Evolutionary conservation across 1,139 yeast species (phyloP).

Genomic region (Geotrichum citri-aurantii): DNA sequence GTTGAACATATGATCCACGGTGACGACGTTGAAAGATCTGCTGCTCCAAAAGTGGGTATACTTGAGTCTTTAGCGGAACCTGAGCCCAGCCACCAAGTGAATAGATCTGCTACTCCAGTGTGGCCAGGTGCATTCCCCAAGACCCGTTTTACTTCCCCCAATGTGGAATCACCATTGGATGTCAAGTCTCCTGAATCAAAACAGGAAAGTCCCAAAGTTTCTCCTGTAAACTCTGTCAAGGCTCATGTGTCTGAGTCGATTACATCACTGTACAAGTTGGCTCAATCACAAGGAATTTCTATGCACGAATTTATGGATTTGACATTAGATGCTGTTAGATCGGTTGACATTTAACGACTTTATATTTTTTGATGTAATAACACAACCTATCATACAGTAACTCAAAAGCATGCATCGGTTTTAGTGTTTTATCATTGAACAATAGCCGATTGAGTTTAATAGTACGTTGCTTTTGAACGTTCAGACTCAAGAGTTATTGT

Average conservation of each 20-base stretch:
- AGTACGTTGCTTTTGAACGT: too few species aligned
- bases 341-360: background rate
- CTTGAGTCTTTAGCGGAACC: background rate
- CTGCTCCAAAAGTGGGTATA: background rate
- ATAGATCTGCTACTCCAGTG: conserved; percentile 1
- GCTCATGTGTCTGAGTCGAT: conserved; percentile 10
- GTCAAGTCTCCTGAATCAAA: background rate
- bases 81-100: background rate
- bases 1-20: conserved; percentile 21
- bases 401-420: too few species aligned
- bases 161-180: background rate
- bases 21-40: conserved; percentile 13
- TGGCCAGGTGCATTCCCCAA: conserved; percentile 2
- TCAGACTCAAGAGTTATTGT: too few species aligned
- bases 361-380: background rate
- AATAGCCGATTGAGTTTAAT: too few species aligned
- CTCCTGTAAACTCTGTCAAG: background rate
- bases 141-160: background rate
- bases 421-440: too few species aligned
- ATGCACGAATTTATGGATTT: conserved; percentile 1
- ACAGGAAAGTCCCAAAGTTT: background rate
- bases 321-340: conserved; percentile 3
- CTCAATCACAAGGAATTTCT: conserved; percentile 10
- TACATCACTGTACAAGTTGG: conserved; percentile 6
- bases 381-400: background rate